These are phyloP conservation scores for Basipetospora chlamydospora DNA, from an alignment of 2,329 filamentous ascomycete genomes.

Conservation along the genomic window DNA sequence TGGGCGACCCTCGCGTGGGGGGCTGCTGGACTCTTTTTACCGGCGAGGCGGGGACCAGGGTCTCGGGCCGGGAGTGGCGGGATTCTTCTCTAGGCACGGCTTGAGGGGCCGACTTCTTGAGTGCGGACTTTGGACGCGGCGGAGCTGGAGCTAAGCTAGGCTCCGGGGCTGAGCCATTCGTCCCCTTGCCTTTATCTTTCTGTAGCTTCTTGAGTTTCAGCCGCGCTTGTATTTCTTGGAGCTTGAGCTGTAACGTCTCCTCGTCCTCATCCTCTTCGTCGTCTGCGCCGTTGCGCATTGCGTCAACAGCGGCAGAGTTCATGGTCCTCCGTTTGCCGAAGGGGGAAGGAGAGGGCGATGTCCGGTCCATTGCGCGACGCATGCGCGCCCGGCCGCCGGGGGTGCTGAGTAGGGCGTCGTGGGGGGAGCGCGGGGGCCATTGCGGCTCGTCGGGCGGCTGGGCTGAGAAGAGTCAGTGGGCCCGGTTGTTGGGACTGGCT, in stretches of 20 bases:
- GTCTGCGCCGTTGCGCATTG: constrained; percentile 20
- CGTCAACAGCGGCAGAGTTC: constrained; percentile 11
- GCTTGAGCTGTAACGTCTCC: constrained; percentile 71
- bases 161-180: neutral
- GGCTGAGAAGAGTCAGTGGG: neutral
- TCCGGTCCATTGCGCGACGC: constrained; percentile 50
- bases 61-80: neutral
- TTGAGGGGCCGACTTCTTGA: neutral
- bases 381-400: constrained; percentile 68
- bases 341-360: constrained; percentile 56
- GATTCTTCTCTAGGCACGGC: neutral
- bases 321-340: constrained; percentile 10
- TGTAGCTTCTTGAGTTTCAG: constrained; percentile 79
- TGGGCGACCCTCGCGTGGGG: constrained; percentile 55
- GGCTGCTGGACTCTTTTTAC: constrained; percentile 43
- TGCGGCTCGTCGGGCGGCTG: constrained; percentile 27
- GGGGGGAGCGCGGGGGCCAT: constrained; percentile 54
- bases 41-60: constrained; percentile 53
- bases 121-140: too few relatives aligned
- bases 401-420: constrained; percentile 49
- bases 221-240: constrained; percentile 78
- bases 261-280: constrained; percentile 65
- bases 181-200: constrained; percentile 33
- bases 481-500: neutral
- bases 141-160: neutral